These are phyloP conservation scores for Xylaria curta DNA, from an alignment of 495 filamentous ascomycete genomes.

Conservation along the genomic window DNA sequence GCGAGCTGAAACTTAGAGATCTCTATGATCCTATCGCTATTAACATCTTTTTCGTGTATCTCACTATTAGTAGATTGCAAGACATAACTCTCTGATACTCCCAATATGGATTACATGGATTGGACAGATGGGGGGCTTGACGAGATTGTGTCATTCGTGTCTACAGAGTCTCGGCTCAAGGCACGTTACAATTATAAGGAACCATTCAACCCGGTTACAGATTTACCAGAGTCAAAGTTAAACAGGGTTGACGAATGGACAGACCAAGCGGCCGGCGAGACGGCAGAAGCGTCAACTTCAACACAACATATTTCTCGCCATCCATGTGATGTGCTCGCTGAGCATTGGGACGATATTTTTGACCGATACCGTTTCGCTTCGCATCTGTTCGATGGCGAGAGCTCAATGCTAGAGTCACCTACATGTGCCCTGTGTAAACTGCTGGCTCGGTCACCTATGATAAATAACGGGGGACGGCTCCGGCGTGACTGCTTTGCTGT, in stretches of 20 bases:
- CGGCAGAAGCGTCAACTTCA: background rate
- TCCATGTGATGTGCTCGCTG: background rate
- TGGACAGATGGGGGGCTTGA: slow-evolving; percentile 1
- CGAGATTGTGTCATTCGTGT: background rate
- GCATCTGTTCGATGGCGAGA: background rate
- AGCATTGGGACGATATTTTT: slow-evolving; percentile 7
- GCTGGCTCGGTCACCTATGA: background rate
- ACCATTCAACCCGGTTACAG: slow-evolving; percentile 2
- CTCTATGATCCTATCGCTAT: background rate
- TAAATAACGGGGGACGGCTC: background rate
- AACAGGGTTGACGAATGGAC: background rate
- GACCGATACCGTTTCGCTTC: slow-evolving; percentile 7
- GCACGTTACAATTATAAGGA: background rate
- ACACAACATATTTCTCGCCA: slow-evolving; percentile 2
- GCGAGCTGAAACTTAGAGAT: background rate
- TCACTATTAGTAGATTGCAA: background rate
- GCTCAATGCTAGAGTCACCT: background rate
- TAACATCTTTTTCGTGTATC: background rate
- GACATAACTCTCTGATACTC: background rate
- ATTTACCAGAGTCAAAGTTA: background rate
- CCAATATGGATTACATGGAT: slow-evolving; percentile 5
- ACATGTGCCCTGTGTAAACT: background rate
- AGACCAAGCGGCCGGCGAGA: background rate
- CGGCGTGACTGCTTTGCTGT: background rate
- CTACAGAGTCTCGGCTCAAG: background rate